Evolutionary conservation across 352 stramenopile genomes (phyloP).

Genomic region (Globisporangium perplexum): DNA sequence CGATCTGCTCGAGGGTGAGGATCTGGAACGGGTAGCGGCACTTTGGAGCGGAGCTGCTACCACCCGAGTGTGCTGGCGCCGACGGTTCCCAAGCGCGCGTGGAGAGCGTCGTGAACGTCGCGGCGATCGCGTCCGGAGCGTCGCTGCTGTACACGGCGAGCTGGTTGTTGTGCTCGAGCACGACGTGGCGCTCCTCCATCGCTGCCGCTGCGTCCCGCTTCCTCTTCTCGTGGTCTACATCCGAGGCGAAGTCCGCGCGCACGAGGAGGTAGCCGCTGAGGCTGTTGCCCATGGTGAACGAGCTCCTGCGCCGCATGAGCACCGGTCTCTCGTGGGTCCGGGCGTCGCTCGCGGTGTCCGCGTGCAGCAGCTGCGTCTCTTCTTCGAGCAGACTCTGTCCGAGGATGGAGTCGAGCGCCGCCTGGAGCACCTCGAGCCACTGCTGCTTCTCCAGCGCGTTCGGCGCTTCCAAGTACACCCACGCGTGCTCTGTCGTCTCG

Average conservation of each 20-base stretch:
- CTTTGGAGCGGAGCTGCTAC: conserved; percentile 15
- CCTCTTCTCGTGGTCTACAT: conserved; percentile 17
- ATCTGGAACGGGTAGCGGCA: conserved; percentile 63
- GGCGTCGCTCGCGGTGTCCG: not conserved
- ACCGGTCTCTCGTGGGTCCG: not conserved
- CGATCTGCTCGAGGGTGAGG: conserved; percentile 57
- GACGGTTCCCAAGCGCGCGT: conserved; percentile 39
- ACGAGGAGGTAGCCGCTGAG: conserved; percentile 25
- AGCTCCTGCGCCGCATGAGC: conserved; percentile 4
- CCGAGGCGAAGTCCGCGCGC: conserved; percentile 24
- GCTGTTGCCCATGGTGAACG: not conserved
- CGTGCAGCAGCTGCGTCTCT: conserved; percentile 14
- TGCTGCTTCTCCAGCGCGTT: conserved; percentile 30
- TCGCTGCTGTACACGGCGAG: conserved; percentile 35
- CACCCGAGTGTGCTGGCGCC: not conserved
- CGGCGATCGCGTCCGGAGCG: conserved; percentile 18
- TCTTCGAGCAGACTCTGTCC: conserved; percentile 40
- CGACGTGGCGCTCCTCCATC: conserved; percentile 42
- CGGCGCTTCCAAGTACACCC: conserved; percentile 35
- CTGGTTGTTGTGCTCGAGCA: conserved; percentile 45
- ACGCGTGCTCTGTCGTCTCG: conserved; percentile 47
- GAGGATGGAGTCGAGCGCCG: conserved; percentile 41
- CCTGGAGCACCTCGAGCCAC: conserved; percentile 50
- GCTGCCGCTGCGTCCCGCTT: conserved; percentile 15
- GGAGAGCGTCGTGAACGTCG: conserved; percentile 33